Evolutionary conservation across 2,329 filamentous ascomycete genomes (phyloP), one percentile per base, ranked within the genome.

Genomic region (Diaporthe amygdali): DNA sequence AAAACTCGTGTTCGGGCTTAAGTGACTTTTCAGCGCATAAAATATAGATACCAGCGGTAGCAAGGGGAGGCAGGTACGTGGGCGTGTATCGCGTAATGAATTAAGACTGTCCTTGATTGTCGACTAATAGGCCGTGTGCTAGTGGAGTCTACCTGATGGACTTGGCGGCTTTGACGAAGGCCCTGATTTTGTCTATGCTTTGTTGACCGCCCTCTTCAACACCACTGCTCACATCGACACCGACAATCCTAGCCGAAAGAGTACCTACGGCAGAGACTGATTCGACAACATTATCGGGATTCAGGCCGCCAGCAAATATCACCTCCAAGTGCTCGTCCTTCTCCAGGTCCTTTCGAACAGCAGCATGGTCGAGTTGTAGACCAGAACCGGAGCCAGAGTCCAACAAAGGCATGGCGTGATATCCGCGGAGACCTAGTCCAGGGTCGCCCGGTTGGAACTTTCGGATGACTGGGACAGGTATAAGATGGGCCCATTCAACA

Each of bases 161-260:
- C 81, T 96, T 96, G 0, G 91, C 94, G 44, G 91, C 90, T 78
- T 89, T 88, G 49, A 98, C 86, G 81, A 99, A 99, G 5, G 88
- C 89, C 74, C 86, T 85, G 75, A 99, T 98, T 84, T 93, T 97
- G 22, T 90, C 89, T 70, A 96, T 77, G 81, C 92, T 93, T 82
- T 99, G 96, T 78, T 90, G 85, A 2, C 95, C 96, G 76, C 92
- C 89, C 44, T 90, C 91, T 82, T 98, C 96, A 2, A 99, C 95
- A 0, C 97, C 97, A 78, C 94, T 97, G 81, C 95, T 97, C 25
- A 97, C 94, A 84, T 99, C 96, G 4, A 99, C 93, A 2, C 92
- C 95, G 41, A 95, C 84, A 15, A 98, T 89, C 72, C 91, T 89
- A 12, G 85, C 85, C 32, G 85, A 85, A 12, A 89, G 80, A 8